Conservation (phyloP, 2,329 filamentous ascomycete species). For the Amphichorda felina region DNA sequence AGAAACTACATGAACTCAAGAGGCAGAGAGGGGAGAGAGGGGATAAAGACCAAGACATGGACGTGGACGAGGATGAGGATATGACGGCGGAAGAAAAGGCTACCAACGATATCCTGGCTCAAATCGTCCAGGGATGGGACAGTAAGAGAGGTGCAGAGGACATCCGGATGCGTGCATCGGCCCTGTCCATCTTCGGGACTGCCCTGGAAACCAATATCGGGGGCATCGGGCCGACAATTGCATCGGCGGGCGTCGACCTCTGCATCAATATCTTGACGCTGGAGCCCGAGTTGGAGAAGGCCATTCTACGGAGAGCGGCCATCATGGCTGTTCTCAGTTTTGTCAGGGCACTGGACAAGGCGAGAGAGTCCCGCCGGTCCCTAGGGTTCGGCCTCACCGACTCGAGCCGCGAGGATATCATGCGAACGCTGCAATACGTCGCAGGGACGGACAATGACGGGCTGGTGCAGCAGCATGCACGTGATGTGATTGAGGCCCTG, state of each 20-base stretch:
- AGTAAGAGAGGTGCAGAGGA: constrained; percentile 56
- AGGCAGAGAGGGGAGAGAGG: constrained; percentile 35
- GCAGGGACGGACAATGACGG: constrained; percentile 54
- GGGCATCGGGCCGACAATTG: constrained; percentile 38
- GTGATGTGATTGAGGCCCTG: constrained; percentile 54
- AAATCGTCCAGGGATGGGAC: constrained; percentile 57
- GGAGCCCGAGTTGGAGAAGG: constrained; percentile 47
- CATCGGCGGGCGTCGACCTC: constrained; percentile 48
- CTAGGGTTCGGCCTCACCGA: constrained; percentile 42
- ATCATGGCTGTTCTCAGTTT: constrained; percentile 52
- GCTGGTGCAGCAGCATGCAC: constrained; percentile 54
- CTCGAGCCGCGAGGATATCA: constrained; percentile 47
- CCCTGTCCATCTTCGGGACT: constrained; percentile 51
- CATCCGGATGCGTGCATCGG: constrained; percentile 56
- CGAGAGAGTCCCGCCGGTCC: constrained; percentile 29
- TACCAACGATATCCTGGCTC: constrained; percentile 37
- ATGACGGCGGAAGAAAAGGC: constrained; percentile 27
- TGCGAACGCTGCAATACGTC: constrained; percentile 51
- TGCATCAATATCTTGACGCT: constrained; percentile 50
- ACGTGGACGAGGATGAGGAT: constrained; percentile 33
- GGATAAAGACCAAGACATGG: constrained; percentile 26
- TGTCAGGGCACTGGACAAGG: constrained; percentile 44
- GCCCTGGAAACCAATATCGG: constrained; percentile 48
- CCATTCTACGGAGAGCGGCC: constrained; percentile 55
- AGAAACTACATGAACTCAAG: constrained; percentile 33